phyloP scores from a whole-genome alignment of 441 rosid genomes.

The Populus hybrid region DNA sequence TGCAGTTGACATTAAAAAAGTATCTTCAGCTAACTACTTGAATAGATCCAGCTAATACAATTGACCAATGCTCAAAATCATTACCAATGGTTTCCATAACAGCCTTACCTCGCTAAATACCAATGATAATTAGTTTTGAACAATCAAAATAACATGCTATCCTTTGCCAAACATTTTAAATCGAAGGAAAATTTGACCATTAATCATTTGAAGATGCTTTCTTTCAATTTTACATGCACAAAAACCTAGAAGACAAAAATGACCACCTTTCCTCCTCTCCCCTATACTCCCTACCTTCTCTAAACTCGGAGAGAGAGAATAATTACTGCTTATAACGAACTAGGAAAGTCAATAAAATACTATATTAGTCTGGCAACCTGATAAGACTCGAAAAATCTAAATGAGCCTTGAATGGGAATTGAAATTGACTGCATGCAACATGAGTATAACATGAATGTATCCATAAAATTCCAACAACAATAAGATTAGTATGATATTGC shows the following conservation, averaged over 20 bases:
- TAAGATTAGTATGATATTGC: neutral
- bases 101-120: neutral
- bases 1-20: constrained; percentile 27
- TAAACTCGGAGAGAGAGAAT: too few species aligned
- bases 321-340: neutral
- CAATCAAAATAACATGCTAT: neutral
- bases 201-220: neutral
- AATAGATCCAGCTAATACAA: neutral
- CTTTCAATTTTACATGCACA: neutral
- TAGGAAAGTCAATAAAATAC: neutral
- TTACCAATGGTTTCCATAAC: neutral
- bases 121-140: neutral
- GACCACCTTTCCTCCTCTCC: neutral
- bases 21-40: neutral
- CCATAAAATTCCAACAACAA: neutral
- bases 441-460: neutral
- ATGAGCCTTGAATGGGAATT: neutral
- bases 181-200: neutral
- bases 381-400: neutral
- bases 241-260: neutral
- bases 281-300: neutral
- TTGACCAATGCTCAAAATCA: neutral
- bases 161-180: neutral
- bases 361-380: neutral
- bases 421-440: neutral